Percentiles rank a stretch among this genome's conserved stretches.
phyloP scores from a whole-genome alignment of 2,329 filamentous ascomycete genomes.

The Monosporascus sp. region DNA sequence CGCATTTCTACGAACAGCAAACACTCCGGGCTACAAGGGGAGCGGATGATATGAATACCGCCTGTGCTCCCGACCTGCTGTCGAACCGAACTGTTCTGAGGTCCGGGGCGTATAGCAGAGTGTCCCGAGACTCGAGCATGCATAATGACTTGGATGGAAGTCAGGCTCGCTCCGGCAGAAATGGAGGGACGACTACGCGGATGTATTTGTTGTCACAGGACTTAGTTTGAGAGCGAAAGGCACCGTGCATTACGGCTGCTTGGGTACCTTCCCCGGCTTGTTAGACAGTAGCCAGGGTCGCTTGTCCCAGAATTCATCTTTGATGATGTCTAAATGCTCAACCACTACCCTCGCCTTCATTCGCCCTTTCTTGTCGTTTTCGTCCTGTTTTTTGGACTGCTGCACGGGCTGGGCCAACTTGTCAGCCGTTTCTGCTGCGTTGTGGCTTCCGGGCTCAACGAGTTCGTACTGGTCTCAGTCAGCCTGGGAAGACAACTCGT shows the following conservation, averaged over 20 bases:
- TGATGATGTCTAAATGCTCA: slow-evolving; percentile 90
- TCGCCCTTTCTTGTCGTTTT: slow-evolving; percentile 76
- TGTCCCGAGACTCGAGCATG: too few species aligned
- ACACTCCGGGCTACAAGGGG: too few species aligned
- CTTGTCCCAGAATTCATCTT: slow-evolving; percentile 86
- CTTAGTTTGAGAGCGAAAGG: too few species aligned
- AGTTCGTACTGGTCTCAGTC: slow-evolving; percentile 57
- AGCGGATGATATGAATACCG: too few species aligned
- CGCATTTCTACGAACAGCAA: too few species aligned
- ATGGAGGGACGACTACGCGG: too few species aligned
- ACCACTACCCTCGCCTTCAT: slow-evolving; percentile 76
- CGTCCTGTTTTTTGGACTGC: slow-evolving; percentile 71
- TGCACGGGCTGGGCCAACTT: slow-evolving; percentile 45
- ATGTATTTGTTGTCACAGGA: too few species aligned
- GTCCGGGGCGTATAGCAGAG: too few species aligned
- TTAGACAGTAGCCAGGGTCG: slow-evolving; percentile 79
- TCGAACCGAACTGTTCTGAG: too few species aligned
- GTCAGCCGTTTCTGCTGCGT: slow-evolving; percentile 41
- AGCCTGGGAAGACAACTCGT: slow-evolving; percentile 10
- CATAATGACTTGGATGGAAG: too few species aligned
- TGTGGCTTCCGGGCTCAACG: slow-evolving; percentile 51
- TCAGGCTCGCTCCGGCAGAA: too few species aligned
- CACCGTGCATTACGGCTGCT: slow-evolving; percentile 37
- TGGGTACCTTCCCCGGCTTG: slow-evolving; percentile 65
- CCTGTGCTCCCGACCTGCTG: too few species aligned